These are phyloP conservation scores for Immersiella caudata DNA, from an alignment of 495 filamentous ascomycete species.

Conservation along the genomic window DNA sequence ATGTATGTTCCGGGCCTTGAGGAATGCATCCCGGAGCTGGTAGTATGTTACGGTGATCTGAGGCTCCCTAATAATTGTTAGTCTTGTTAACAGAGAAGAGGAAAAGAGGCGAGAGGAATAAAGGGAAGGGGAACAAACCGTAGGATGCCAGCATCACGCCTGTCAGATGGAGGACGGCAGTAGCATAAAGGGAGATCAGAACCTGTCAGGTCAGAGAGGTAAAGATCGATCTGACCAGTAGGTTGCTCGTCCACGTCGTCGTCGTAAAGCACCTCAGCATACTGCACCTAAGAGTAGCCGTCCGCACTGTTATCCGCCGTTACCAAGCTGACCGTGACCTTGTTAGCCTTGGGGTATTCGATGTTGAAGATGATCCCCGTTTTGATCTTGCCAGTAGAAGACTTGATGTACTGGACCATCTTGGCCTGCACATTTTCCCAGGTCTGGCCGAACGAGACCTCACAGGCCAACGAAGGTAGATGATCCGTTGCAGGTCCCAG, in stretches of 20 bases:
- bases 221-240: background rate
- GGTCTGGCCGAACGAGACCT: constrained; percentile 24
- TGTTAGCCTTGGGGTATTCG: background rate
- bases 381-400: background rate
- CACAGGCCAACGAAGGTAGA: constrained; percentile 19
- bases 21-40: constrained; percentile 21
- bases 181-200: background rate
- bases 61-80: constrained; percentile 22
- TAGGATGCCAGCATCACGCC: constrained; percentile 11
- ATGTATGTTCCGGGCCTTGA: background rate
- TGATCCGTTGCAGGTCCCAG: background rate
- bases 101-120: too few relatives aligned
- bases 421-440: constrained; percentile 17
- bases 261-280: background rate
- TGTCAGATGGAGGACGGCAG: constrained; percentile 20
- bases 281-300: background rate
- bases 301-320: background rate
- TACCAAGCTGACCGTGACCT: background rate
- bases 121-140: constrained; percentile 17
- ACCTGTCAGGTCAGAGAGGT: background rate
- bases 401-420: constrained; percentile 19
- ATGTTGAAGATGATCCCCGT: background rate
- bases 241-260: background rate
- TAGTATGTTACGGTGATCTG: constrained; percentile 10
- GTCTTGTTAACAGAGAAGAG: background rate